Conservation (phyloP, 208 protist genomes). For the Strigomonas culicis region DNA sequence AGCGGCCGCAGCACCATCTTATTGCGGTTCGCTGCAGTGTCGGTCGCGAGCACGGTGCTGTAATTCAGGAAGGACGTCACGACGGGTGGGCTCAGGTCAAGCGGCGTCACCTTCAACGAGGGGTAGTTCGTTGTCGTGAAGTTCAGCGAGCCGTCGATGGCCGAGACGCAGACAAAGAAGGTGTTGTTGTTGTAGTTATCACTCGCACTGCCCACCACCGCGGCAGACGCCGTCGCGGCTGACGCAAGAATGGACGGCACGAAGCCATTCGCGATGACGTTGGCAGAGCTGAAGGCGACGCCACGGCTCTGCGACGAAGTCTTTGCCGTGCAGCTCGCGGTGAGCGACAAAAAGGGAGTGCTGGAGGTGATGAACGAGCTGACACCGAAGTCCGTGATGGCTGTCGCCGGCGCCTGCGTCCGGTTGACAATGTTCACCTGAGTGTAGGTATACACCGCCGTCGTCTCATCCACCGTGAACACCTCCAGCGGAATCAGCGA, state of each 20-base stretch:
- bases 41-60: not conserved
- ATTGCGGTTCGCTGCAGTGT: not conserved
- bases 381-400: not conserved
- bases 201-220: not conserved
- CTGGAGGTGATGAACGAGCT: not conserved
- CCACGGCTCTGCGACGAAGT: too few relatives aligned
- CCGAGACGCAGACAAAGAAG: constrained; percentile 1
- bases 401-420: not conserved
- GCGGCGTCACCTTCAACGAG: not conserved
- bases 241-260: not conserved
- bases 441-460: not conserved
- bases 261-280: not conserved
- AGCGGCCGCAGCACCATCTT: not conserved
- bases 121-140: not conserved
- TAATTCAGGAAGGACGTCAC: not conserved
- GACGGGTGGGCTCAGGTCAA: not conserved
- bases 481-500: not conserved
- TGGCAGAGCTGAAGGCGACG: not conserved
- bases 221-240: not conserved
- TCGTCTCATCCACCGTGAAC: not conserved
- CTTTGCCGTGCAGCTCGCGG: not conserved
- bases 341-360: not conserved
- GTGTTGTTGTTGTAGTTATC: not conserved
- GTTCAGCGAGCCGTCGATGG: constrained; percentile 15
- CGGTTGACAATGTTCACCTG: not conserved